phyloP scores from a whole-genome alignment of 352 stramenopile species.

The Phytophthora fragariaefolia region DNA sequence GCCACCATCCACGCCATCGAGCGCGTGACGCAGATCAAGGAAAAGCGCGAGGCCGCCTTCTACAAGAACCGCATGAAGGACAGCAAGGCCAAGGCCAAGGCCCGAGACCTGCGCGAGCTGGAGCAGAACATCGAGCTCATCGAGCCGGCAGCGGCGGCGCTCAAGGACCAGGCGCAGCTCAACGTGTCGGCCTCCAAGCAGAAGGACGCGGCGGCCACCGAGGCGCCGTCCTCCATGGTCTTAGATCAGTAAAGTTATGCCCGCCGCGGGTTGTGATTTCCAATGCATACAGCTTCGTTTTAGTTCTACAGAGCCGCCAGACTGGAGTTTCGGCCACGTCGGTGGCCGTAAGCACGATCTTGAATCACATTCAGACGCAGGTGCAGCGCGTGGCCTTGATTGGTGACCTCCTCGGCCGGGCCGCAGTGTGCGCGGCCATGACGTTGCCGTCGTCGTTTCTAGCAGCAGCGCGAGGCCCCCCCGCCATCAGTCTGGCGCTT shows the following conservation, averaged over 20 bases:
- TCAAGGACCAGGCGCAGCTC: constrained; percentile 84
- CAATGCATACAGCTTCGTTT: constrained; percentile 46
- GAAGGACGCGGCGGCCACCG: constrained; percentile 63
- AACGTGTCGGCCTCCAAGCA: constrained; percentile 67
- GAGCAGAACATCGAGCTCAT: constrained; percentile 90
- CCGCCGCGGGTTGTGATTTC: constrained; percentile 31
- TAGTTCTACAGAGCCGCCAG: constrained; percentile 10
- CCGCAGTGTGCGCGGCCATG: background rate
- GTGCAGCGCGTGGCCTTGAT: constrained; percentile 4
- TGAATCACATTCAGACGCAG: too few relatives aligned
- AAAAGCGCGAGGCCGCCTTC: constrained; percentile 96
- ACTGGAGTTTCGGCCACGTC: too few relatives aligned
- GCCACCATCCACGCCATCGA: constrained; percentile 99
- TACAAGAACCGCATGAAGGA: constrained; percentile 98
- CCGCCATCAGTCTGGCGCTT: constrained; percentile 32
- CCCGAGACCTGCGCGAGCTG: constrained; percentile 81
- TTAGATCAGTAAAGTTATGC: constrained; percentile 86
- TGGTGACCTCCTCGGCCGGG: constrained; percentile 1
- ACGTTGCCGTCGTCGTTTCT: constrained; percentile 18
- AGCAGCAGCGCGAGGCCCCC: constrained; percentile 6
- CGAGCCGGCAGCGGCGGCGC: constrained; percentile 67
- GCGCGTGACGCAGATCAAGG: constrained; percentile 97
- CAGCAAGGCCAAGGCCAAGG: constrained; percentile 81
- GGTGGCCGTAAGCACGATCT: too few relatives aligned
- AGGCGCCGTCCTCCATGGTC: constrained; percentile 78